Base-by-base conservation (phyloP, 805 yeast genomes). In the Candida piceae region DNA sequence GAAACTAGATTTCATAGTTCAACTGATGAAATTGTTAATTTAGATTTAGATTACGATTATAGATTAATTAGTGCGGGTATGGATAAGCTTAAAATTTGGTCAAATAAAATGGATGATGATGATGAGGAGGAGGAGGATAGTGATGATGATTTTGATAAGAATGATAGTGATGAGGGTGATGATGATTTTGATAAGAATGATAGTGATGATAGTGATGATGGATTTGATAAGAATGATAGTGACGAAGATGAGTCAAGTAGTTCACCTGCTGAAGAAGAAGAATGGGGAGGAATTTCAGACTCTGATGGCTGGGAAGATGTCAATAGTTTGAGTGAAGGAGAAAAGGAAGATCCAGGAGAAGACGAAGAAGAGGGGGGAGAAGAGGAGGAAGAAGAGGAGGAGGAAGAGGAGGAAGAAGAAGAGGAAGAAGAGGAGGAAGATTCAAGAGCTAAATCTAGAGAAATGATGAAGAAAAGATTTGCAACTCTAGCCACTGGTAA, bases 11-110 rank as follows among this genome's bases (percentile, higher is more conserved):
- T 70, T 7, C 96, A 88, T 53, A 75, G 83, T 12, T 56, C 62
- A 6, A 57, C 64, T 3, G 97, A 89, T 54, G 96, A 86, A 45
- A 90, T 87, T 2, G 70, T 75, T 0, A 69, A 72, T 30, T 63
- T 90, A 44, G 97, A 88, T 53, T 66, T 86, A 36, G 98, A 90
- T 57, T 76, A 57, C 46, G 83, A 82, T 38, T 93, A 87, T 53
- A 72, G 96, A 41, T 63, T 88, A 36, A 76, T 84, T 3, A 78
- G 84, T 56, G 87, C 83, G 5, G 93, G 96, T 16, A 82, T 89
- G 88, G 90, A 84, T 32, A 68, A 71, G 19, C 64, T 90, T 39
- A 82, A 80, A 49, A 66, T 90, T 5, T 90, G 97, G 97, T 66
- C 72, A 9, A 63, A 59, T 20, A 49, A 39, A 15, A 6, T 13